Evolutionary conservation across 352 stramenopile species (phyloP), one percentile per base, ranked within the genome.

Genomic region (Pythium pectinolyticum): DNA sequence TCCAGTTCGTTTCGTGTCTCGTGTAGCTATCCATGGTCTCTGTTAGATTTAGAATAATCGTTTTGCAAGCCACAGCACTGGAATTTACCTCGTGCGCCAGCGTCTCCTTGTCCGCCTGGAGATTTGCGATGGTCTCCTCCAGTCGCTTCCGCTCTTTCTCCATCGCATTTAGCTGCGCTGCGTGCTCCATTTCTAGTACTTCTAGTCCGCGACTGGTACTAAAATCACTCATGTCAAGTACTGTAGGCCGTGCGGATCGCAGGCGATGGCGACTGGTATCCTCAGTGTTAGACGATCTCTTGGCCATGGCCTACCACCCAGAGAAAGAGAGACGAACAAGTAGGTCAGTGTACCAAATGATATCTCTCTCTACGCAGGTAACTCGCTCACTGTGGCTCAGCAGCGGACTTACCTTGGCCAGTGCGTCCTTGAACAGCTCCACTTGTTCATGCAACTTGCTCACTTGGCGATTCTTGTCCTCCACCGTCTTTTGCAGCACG

Each of bases 401-500:
- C 20, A 32, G 31, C 24, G 37, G 9, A 25, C 57, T 46, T 11
- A 80, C 74, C 40, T 73, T 80, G 3, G 66, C 68, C 5, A 91
- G 61, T 8, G 72, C 71, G 39, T 90, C 80, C 59, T 87, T 91
- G 63, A 88, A 91, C 28, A 88, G 72, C 5, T 65, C 54, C 17
- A 89, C 64, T 52, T 91, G 75, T 50, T 89, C 76, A 0, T 66
- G 63, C 9, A 89, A 43, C 27, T 73, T 56, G 3, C 27, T 60
- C 0, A 86, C 25, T 20, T 78, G 55, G n/a, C 57, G 53, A 14
- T 84, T 66, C 28, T 78, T 72, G 12, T 76, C 57, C 1, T 63
- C 43, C 17, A 81, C 60, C 11, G 51, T 17, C 28, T 73, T 66
- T 3, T 56, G 27, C 14, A 91, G 54, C 14, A 57, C 30, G 6